phyloP scores from a whole-genome alignment of 1,284 basidiomycete species.

The Moniliophthora roreri region DNA sequence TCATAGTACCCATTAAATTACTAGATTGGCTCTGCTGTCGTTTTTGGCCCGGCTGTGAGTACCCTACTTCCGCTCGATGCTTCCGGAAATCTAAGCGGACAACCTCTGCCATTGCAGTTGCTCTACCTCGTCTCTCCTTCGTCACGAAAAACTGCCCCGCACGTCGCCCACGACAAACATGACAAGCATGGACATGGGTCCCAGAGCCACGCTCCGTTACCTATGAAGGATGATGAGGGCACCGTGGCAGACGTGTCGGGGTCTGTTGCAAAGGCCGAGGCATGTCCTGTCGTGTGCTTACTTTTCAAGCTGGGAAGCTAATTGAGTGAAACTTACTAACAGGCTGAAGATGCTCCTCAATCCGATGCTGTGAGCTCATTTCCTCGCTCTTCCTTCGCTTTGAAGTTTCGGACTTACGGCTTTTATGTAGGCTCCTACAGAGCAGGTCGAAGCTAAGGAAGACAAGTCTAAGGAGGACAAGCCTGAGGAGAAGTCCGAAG shows the following conservation, averaged over 20 bases:
- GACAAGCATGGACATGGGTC: conserved; percentile 27
- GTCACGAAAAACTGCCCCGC: conserved; percentile 28
- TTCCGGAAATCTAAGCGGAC: conserved; percentile 3
- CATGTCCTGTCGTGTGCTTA: conserved; percentile 17
- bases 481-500: background rate
- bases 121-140: conserved; percentile 41
- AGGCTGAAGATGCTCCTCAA: conserved; percentile 26
- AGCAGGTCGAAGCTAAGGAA: conserved; percentile 2
- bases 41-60: conserved; percentile 40
- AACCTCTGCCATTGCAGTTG: conserved; percentile 25
- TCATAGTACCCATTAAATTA: background rate
- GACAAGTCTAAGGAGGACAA: conserved; percentile 1
- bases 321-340: background rate
- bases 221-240: conserved; percentile 38
- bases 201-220: conserved; percentile 18
- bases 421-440: background rate
- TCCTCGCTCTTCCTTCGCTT: no score
- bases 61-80: background rate
- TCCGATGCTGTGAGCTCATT: conserved; percentile 14
- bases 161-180: conserved; percentile 32
- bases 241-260: conserved; percentile 33
- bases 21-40: conserved; percentile 36
- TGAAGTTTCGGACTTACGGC: no score
- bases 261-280: conserved; percentile 31
- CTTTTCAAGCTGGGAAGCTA: no score